Percentiles rank a stretch among this genome's conserved stretches.
These are phyloP conservation scores for Leccinum angustisporum DNA, from an alignment of 1,284 basidiomycete genomes.

Conservation along the genomic window DNA sequence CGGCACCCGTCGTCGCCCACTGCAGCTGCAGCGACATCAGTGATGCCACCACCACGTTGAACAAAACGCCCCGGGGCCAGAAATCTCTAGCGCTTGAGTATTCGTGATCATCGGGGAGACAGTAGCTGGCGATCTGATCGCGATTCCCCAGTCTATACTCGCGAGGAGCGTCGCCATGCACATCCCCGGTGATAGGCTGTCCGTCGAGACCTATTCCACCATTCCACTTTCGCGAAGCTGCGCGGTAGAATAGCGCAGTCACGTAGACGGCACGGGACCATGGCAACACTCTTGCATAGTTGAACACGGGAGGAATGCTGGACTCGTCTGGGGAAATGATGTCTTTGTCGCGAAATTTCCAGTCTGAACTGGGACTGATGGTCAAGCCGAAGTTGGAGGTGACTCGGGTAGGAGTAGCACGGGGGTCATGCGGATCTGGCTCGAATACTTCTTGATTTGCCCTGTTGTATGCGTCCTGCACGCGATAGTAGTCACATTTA, in stretches of 20 bases:
- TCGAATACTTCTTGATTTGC: constrained; percentile 28
- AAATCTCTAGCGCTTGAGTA: constrained; percentile 5
- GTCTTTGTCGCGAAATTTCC: constrained; percentile 1
- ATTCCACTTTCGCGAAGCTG: constrained; percentile 14
- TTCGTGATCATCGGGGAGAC: constrained; percentile 8
- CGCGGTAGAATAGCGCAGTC: constrained; percentile 22
- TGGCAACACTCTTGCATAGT: constrained; percentile 30
- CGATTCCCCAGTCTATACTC: constrained; percentile 27
- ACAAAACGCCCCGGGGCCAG: constrained; percentile 32
- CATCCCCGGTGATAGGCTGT: neutral
- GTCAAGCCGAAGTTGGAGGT: constrained; percentile 21
- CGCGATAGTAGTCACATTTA: constrained; percentile 37
- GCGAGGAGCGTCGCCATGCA: neutral
- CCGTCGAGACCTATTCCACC: constrained; percentile 4
- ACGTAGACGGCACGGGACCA: constrained; percentile 27
- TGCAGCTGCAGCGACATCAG: constrained; percentile 36
- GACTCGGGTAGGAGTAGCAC: constrained; percentile 1
- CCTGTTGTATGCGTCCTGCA: constrained; percentile 32
- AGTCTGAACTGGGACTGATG: constrained; percentile 12
- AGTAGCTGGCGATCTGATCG: constrained; percentile 31
- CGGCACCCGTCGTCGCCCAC: constrained; percentile 41
- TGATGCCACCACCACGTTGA: constrained; percentile 37
- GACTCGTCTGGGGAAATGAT: constrained; percentile 22
- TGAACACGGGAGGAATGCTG: constrained; percentile 31
- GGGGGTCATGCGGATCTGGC: neutral